Base-by-base conservation (phyloP, 169 alveolate species). In the Cyclospora cayetanensis region DNA sequence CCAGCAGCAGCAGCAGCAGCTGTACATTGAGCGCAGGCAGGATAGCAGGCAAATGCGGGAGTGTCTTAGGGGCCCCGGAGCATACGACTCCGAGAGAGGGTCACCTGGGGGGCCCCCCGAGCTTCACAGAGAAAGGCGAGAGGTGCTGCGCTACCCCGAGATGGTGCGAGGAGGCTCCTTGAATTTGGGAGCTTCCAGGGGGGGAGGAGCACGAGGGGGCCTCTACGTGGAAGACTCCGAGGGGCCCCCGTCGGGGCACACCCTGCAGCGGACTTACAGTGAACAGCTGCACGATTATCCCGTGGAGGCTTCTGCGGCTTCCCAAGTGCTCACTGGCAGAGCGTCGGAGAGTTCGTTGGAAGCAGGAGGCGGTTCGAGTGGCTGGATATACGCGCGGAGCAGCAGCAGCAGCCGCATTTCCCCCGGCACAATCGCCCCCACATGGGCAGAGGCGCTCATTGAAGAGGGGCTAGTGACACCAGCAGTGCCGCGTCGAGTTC, bases 381-480 rank as follows among this genome's bases (percentile, higher is more conserved):
- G 60, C 60, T 46, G 60, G 60, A 46, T 46, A 12, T 46, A 46
- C 60, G 11, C 60, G 3, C 60, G 60, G 25, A 46, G 60, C 60
- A 46, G 60, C 60, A 46, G 60, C 60, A 46, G 60, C 60, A 46
- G 25, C 25, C 25, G 11, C 25, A 46, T 46, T 0, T 12, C 25
- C 60, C 25, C 20, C 25, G 60, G 60, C 2, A 46, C 60, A 15
- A 22, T 46, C 25, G 60, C 60, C 60, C 89, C 89, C 12, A 79
- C 89, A 20, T 79, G 89, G 89, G 89, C 74, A 2, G 68, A 79
- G 46, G 50, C 89, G 20, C 46, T 79, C 1, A 79, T 79, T 25
- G 89, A 42, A 4, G 29, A 39, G 70, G 89, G 89, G 29, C 89
- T 79, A 15, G 89, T 79, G 11, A 68, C 74, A 11, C 18, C 87